Evolutionary conservation across 1,139 yeast genomes (phyloP).

Genomic region (Hansenula sp.): DNA sequence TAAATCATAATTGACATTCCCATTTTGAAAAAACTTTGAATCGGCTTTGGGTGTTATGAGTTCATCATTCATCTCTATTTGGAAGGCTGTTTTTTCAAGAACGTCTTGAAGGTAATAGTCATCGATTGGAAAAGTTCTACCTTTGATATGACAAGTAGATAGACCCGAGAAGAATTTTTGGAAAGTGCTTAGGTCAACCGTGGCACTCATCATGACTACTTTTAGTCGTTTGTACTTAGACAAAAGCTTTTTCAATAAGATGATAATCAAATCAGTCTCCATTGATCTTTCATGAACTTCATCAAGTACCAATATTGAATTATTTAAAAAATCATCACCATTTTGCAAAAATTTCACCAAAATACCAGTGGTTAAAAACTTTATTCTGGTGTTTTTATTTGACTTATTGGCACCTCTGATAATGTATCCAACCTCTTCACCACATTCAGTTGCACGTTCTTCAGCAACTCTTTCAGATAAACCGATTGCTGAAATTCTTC

Average conservation of each 20-base stretch:
- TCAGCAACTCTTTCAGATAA: constrained; percentile 89
- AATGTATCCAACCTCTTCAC: constrained; percentile 81
- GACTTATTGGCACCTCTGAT: constrained; percentile 88
- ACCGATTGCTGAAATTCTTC: constrained; percentile 94
- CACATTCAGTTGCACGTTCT: constrained; percentile 67
- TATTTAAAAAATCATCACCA: constrained; percentile 43
- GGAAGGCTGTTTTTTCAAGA: constrained; percentile 49
- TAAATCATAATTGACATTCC: constrained; percentile 72
- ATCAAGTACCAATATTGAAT: constrained; percentile 64
- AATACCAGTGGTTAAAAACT: constrained; percentile 92
- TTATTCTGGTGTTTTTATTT: constrained; percentile 55
- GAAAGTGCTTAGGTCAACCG: constrained; percentile 74
- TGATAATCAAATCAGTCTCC: constrained; percentile 82
- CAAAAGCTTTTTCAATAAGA: constrained; percentile 62
- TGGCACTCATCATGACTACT: constrained; percentile 89
- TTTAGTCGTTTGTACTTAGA: constrained; percentile 47
- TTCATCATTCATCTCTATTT: constrained; percentile 33
- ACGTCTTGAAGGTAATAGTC: constrained; percentile 71
- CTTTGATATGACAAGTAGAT: constrained; percentile 70
- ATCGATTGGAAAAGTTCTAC: constrained; percentile 87
- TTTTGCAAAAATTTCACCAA: constrained; percentile 78
- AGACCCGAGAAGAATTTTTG: constrained; percentile 52
- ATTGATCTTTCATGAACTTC: constrained; percentile 96
- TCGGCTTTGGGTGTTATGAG: constrained; percentile 54
- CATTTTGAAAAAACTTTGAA: constrained; percentile 57